Percentiles rank a stretch among this genome's conserved stretches.
phyloP scores from a whole-genome alignment of 2,329 filamentous ascomycete species.

The Colletotrichum destructivum region DNA sequence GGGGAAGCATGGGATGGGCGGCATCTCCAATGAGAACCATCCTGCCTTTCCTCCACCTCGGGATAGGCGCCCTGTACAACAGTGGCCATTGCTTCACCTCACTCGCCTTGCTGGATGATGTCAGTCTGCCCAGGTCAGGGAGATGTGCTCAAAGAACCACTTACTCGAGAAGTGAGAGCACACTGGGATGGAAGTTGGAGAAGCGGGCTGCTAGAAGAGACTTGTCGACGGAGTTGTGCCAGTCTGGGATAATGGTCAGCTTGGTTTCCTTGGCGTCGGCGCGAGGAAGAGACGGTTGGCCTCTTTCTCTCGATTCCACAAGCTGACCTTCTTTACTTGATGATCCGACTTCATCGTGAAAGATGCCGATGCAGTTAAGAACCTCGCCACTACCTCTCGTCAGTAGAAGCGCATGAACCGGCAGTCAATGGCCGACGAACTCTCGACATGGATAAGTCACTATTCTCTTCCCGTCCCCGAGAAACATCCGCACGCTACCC shows the following conservation, averaged over 20 bases:
- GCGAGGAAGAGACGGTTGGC: too few species aligned
- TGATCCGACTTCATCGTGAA: conserved; percentile 46
- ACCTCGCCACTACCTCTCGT: conserved; percentile 47
- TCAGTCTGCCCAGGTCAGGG: background rate
- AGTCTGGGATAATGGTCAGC: conserved; percentile 19
- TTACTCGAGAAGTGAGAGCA: conserved; percentile 49
- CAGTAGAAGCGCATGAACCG: background rate
- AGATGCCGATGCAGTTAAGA: conserved; percentile 54
- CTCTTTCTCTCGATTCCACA: background rate
- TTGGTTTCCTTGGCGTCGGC: too few species aligned
- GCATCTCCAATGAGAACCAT: conserved; percentile 55
- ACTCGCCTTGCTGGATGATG: conserved; percentile 49
- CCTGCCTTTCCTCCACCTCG: conserved; percentile 51
- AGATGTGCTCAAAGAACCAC: conserved; percentile 4
- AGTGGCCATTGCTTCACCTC: conserved; percentile 55
- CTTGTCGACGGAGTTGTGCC: conserved; percentile 46
- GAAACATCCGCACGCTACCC: conserved; percentile 37
- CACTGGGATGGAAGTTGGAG: conserved; percentile 47
- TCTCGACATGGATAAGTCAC: conserved; percentile 54
- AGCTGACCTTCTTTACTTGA: conserved; percentile 28
- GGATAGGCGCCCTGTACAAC: conserved; percentile 52
- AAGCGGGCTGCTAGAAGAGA: conserved; percentile 49
- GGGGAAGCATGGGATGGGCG: conserved; percentile 57
- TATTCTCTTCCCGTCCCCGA: conserved; percentile 45
- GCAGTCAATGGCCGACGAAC: conserved; percentile 42